Percentiles rank a stretch among this genome's conserved stretches.
These are phyloP conservation scores for Rhododendron ferrugineum DNA, from an alignment of 148 eudicot genomes.

Conservation along the genomic window DNA sequence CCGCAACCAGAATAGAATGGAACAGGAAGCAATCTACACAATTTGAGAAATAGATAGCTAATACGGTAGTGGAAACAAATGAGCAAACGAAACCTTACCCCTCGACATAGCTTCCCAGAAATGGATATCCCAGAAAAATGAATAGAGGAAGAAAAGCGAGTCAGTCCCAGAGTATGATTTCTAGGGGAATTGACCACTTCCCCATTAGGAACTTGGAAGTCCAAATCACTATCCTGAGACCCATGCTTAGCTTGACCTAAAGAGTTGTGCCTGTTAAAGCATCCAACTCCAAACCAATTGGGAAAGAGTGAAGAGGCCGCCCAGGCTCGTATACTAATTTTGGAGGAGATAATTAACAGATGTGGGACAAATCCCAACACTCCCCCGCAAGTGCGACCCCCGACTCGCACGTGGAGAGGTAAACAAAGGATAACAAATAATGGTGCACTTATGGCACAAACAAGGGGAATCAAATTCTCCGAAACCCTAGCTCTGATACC, in stretches of 20 bases:
- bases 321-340: no score
- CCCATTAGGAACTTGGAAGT: neutral
- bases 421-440: no score
- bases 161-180: neutral
- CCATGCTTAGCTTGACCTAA: neutral
- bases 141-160: neutral
- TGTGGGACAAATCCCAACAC: no score
- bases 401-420: no score
- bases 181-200: neutral
- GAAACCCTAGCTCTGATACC: no score
- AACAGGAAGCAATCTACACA: neutral
- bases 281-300: no score
- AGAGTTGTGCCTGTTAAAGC: neutral
- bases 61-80: neutral
- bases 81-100: neutral
- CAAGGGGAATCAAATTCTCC: no score
- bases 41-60: no score
- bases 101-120: neutral
- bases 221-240: neutral
- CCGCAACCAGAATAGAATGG: neutral
- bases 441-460: no score
- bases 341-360: no score
- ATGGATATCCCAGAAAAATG: neutral
- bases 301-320: no score
- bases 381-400: no score